Evolutionary conservation across 2,329 filamentous ascomycete genomes (phyloP).

Genomic region (Fusarium buxicola): DNA sequence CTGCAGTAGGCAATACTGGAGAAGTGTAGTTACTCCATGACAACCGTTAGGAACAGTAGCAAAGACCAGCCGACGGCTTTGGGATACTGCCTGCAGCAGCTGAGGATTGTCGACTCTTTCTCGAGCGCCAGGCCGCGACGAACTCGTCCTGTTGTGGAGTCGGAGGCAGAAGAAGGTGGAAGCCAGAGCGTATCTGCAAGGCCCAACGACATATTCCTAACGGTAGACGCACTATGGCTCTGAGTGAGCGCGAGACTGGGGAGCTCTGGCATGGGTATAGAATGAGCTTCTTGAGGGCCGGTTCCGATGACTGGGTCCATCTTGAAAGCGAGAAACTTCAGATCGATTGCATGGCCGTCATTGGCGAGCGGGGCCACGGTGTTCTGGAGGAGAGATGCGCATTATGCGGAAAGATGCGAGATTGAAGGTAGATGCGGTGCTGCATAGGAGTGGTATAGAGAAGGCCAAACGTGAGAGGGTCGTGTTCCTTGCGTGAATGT

Average conservation of each 20-base stretch:
- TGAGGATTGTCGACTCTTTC: constrained; percentile 34
- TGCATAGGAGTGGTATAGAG: no score
- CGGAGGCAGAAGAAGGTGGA: constrained; percentile 27
- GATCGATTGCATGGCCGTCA: constrained; percentile 26
- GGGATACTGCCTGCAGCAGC: constrained; percentile 39
- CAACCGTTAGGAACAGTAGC: constrained; percentile 40
- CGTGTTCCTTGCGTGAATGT: no score
- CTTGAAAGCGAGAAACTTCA: constrained; percentile 3
- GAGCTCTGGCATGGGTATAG: constrained; percentile 33
- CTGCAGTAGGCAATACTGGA: no score
- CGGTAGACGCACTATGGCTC: constrained; percentile 16
- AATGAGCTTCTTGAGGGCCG: constrained; percentile 27
- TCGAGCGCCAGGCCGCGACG: constrained; percentile 35
- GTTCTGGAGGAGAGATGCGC: background rate
- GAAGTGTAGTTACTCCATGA: constrained; percentile 45
- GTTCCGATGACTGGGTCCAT: constrained; percentile 28
- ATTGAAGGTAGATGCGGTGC: no score
- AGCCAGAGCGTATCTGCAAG: constrained; percentile 28
- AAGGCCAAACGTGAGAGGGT: no score
- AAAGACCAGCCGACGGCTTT: constrained; percentile 43
- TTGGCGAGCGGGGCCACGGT: constrained; percentile 33
- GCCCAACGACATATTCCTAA: constrained; percentile 20
- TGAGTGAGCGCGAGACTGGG: constrained; percentile 25
- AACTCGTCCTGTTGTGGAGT: constrained; percentile 32
- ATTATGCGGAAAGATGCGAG: background rate